These are phyloP conservation scores for Lasiosphaeris hirsuta DNA, from an alignment of 495 filamentous ascomycete genomes.

Conservation along the genomic window DNA sequence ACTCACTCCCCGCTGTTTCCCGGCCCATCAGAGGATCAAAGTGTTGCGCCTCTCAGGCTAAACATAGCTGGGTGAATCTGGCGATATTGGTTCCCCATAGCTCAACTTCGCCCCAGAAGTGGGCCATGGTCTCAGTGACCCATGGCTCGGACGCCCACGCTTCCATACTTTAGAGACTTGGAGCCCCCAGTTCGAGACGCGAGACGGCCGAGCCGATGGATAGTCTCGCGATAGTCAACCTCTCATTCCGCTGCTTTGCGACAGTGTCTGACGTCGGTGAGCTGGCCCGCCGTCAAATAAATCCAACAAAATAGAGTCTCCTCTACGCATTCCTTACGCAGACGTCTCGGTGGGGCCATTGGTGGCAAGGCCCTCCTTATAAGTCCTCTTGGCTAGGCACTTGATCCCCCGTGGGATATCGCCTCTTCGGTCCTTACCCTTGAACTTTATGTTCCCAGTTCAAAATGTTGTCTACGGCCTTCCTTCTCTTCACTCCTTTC, in stretches of 20 bases:
- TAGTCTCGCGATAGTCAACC: conserved; percentile 5
- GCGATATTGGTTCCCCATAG: conserved; percentile 4
- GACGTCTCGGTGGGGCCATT: neutral
- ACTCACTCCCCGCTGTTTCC: too few species aligned
- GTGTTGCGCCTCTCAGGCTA: conserved; percentile 15
- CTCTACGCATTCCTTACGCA: conserved; percentile 13
- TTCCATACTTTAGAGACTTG: conserved; percentile 11
- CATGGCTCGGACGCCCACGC: conserved; percentile 5
- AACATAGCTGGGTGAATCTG: conserved; percentile 11
- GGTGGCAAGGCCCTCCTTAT: conserved; percentile 3
- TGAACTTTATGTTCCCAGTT: conserved; percentile 1
- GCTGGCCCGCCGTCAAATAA: conserved; percentile 20
- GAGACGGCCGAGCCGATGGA: neutral
- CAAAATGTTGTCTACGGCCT: conserved; percentile 14
- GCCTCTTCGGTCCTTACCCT: conserved; percentile 15
- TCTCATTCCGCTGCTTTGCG: conserved; percentile 22
- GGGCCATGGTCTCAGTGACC: too few species aligned
- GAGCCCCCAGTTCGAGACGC: conserved; percentile 1
- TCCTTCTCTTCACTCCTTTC: conserved; percentile 20
- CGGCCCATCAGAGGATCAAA: too few species aligned
- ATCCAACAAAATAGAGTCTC: conserved; percentile 5
- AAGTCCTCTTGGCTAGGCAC: neutral
- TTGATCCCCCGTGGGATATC: neutral
- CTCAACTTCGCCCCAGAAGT: conserved; percentile 1
- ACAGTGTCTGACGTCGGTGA: conserved; percentile 26